These are phyloP conservation scores for Psophocarpus tetragonolobus DNA, from an alignment of 306 rosid species.

Conservation along the genomic window DNA sequence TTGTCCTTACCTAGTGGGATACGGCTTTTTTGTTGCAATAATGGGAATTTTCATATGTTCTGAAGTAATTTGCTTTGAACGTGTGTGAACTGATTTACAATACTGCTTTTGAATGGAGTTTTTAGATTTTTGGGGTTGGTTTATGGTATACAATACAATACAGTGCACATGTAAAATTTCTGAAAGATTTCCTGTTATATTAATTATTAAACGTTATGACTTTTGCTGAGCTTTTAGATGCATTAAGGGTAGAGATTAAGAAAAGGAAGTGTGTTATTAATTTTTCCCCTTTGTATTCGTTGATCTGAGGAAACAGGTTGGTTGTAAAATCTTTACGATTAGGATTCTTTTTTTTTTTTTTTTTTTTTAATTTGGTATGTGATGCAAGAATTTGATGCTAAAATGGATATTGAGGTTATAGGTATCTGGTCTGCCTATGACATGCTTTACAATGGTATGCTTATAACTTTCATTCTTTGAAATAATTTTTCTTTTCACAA, in stretches of 20 bases:
- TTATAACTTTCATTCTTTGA: background rate
- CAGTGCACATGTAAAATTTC: background rate
- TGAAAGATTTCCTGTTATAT: conserved; percentile 24
- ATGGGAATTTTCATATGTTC: background rate
- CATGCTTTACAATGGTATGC: conserved; percentile 1
- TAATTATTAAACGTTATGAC: background rate
- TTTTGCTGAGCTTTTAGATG: conserved; percentile 16
- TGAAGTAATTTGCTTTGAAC: background rate
- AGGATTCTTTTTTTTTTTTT: background rate
- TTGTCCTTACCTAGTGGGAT: background rate
- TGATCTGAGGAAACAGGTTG: background rate
- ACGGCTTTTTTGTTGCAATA: background rate
- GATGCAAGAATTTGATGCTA: background rate
- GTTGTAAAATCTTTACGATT: conserved; percentile 11
- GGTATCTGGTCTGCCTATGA: background rate
- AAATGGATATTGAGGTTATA: conserved; percentile 19
- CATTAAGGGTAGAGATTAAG: background rate
- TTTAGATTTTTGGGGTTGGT: background rate
- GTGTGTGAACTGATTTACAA: conserved; percentile 1
- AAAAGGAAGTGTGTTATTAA: background rate
- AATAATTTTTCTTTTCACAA: background rate
- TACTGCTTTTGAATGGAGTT: too few relatives aligned
- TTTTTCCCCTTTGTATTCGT: background rate
- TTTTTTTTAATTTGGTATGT: background rate
- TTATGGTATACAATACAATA: background rate